Base-by-base conservation (phyloP, 129 eudicot species). In the Lonicera japonica region DNA sequence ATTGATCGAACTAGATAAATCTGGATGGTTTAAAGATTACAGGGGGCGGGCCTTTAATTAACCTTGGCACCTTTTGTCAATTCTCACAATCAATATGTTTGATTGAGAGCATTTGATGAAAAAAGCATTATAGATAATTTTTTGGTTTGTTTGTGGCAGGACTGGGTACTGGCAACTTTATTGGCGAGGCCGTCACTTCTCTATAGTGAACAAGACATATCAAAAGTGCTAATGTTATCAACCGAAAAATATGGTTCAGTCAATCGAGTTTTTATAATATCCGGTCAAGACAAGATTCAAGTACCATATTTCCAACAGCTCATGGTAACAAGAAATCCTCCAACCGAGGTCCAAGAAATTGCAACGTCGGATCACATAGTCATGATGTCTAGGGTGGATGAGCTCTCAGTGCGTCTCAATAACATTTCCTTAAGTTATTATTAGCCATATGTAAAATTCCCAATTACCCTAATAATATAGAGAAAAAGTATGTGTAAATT, bases 291-390 rank as follows among this genome's bases (percentile, higher is more conserved):
- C 43, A 50, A 64, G 41, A 38, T 63, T 10, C 0, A 4, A 7
- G 1, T 13, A n/a, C 29, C 58, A 47, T 47, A 64, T 11, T 22
- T 69, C 14, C 71, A 62, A 22, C 18, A 25, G 14, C 59, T 52
- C 70, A 55, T 70, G 57, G 46, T 71, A 1, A 21, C 60, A 43
- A 38, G 61, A 8, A 77, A 70, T 23, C 66, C 70, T 1, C 77
- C 70, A 0, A 34, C 61, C 34, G 55, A 67, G 54, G 70, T 71
- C 21, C 29, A 19, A 43, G 54, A 43, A 20, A 69, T 75, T 6
- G 18, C 18, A 9, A 61, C 66, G 5, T 47, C 80, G 1, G 80
- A 75, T 63, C 75, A 75, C 47, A 69, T 75, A 71, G 71, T 57
- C 29, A 75, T 75, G 80, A 39, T 60, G 61, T 75, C 80, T 6